A percentile compares a stretch with the other conserved stretches of the same genome.
Evolutionary conservation across 805 yeast species (phyloP).

Genomic region (Candida pseudoglaebosa): DNA sequence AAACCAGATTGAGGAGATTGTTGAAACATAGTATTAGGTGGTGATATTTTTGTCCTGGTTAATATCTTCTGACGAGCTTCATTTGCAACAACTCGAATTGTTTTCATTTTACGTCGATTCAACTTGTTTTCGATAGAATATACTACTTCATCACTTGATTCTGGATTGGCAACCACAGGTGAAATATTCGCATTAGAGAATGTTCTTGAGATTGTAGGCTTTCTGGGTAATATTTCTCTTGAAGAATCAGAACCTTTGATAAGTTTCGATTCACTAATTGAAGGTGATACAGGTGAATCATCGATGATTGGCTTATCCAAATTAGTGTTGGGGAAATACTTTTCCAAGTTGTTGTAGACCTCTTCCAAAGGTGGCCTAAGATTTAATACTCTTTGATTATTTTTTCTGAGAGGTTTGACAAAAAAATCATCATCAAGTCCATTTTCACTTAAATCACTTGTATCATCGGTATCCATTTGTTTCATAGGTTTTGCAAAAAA

Average conservation of each 20-base stretch:
- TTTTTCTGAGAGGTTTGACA: conserved; percentile 11
- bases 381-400: conserved; percentile 37
- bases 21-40: conserved; percentile 8
- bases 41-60: conserved; percentile 17
- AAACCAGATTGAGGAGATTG: conserved; percentile 22
- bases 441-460: background rate
- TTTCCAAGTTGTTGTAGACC: conserved; percentile 85
- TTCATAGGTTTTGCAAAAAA: conserved; percentile 28
- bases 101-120: conserved; percentile 67
- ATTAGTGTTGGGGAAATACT: conserved; percentile 88
- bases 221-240: conserved; percentile 13
- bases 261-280: background rate
- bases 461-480: conserved; percentile 8
- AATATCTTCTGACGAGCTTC: conserved; percentile 59
- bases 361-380: conserved; percentile 95
- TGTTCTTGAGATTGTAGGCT: conserved; percentile 38
- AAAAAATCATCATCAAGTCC: conserved; percentile 9
- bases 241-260: conserved; percentile 1
- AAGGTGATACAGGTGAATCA: conserved; percentile 60
- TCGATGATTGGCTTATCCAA: conserved; percentile 85
- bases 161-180: conserved; percentile 23
- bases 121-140: conserved; percentile 38
- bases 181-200: conserved; percentile 41
- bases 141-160: conserved; percentile 31
- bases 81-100: conserved; percentile 87